Percentiles rank a stretch among this genome's conserved stretches.
These are phyloP conservation scores for Primulina eburnea DNA, from an alignment of 257 asterid genomes.

Conservation along the genomic window DNA sequence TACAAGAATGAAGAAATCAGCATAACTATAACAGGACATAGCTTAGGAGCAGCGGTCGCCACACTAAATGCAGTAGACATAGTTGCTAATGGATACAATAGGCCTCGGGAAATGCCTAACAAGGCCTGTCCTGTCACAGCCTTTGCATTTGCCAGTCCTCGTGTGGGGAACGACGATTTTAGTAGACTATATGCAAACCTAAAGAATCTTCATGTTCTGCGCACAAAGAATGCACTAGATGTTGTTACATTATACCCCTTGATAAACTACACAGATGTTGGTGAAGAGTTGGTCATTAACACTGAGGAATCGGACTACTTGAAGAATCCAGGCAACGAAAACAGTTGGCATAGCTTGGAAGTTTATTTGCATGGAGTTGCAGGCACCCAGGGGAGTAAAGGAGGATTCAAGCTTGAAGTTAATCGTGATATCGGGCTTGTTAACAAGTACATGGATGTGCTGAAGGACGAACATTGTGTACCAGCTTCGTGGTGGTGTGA, in stretches of 20 bases:
- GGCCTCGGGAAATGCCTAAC: conserved; percentile 30
- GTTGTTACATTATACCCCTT: conserved; percentile 60
- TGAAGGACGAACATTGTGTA: conserved; percentile 55
- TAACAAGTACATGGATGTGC: conserved; percentile 48
- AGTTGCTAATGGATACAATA: conserved; percentile 49
- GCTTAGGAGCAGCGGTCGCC: conserved; percentile 74
- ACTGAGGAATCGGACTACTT: conserved; percentile 50
- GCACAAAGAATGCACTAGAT: conserved; percentile 47
- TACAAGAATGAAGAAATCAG: conserved; percentile 68
- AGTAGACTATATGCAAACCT: conserved; percentile 13
- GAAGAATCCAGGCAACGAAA: conserved; percentile 45
- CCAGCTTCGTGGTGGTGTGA: conserved; percentile 66
- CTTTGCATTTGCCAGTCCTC: conserved; percentile 67
- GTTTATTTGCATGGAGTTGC: conserved; percentile 74
- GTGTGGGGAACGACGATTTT: conserved; percentile 56
- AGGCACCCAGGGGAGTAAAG: conserved; percentile 53
- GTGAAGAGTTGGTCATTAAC: conserved; percentile 56
- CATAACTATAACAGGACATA: conserved; percentile 74
- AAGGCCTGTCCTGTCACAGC: conserved; percentile 64
- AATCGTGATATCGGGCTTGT: conserved; percentile 52
- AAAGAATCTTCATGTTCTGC: conserved; percentile 37
- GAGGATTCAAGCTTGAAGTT: conserved; percentile 55
- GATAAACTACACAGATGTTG: conserved; percentile 51
- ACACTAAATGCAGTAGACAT: conserved; percentile 72
- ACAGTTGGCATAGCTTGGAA: conserved; percentile 61